Evolutionary conservation across 176 grass and related monocot genomes (phyloP), one percentile per base, ranked within the genome.

Genomic region (Eragrostis curvula): DNA sequence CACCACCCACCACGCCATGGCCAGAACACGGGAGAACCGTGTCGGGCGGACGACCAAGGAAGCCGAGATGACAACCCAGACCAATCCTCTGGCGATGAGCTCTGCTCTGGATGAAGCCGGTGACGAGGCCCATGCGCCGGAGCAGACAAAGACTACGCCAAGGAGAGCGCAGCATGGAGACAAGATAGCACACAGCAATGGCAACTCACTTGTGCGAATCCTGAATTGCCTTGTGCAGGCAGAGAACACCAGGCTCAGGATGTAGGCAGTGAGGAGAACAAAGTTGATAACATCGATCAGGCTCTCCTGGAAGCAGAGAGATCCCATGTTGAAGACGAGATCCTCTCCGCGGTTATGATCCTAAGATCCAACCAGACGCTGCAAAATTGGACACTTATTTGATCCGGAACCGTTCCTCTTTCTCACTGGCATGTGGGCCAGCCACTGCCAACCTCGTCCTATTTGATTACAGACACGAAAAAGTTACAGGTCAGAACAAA

Each of bases 1-100:
- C 84, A 48, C 57, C 63, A 73, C 44, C 89, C 87, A 95, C 93
- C 93, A 95, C 56, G 81, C 63, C 21, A 70, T 7, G 58, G 69
- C 83, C 24, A 59, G 5, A n/a, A 28, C 67, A 58, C 57, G 75
- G 21, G 81, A 77, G 67, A 89, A n/a, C 9, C 68, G 83, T 41
- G 71, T 88, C 55, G 87, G 81, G 24, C 81, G 85, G 29, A 88
- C 6, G 20, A 61, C 66, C 67, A 95, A 17, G 11, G 90, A 95
- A 15, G 70, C 73, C 51, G 87, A 77, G 75, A 95, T 5, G 73
- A 32, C 27, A 15, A 83, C 74, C 90, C 93, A 95, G 12, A 88
- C 56, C 30, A 81, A 42, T 30, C 79, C 90, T 66, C 85, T 84
- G 11, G 86, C 3, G 48, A 90, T 48, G 24, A 84, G 53, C 45